phyloP scores from a whole-genome alignment of 495 filamentous ascomycete genomes.

The Penicillium coffeae region DNA sequence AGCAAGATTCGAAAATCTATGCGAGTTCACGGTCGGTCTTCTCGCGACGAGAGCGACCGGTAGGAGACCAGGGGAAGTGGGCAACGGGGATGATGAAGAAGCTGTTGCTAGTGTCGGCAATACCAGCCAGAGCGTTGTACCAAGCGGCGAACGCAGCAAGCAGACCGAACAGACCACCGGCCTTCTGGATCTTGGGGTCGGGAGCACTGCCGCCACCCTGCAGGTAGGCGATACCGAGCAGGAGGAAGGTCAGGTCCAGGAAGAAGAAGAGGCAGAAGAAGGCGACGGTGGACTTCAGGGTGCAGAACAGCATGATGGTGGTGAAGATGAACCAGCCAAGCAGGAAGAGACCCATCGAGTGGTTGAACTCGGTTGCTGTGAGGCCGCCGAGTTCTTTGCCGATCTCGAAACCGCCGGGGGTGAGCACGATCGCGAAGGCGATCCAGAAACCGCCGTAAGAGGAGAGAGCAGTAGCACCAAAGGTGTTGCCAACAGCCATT shows the following conservation, averaged over 20 bases:
- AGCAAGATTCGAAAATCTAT: conserved; percentile 14
- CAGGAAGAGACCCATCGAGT: conserved; percentile 81
- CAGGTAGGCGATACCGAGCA: conserved; percentile 76
- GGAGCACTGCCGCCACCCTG: conserved; percentile 36
- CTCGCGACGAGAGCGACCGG: conserved; percentile 61
- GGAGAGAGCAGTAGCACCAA: conserved; percentile 93
- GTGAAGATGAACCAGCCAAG: conserved; percentile 99
- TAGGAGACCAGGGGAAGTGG: conserved; percentile 97
- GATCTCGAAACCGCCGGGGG: conserved; percentile 71
- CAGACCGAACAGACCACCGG: conserved; percentile 85
- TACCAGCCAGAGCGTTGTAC: conserved; percentile 97
- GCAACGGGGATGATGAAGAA: conserved; percentile 95
- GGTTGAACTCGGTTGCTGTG: conserved; percentile 42
- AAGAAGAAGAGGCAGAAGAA: conserved; percentile 96
- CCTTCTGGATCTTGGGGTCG: conserved; percentile 58
- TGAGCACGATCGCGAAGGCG: conserved; percentile 82
- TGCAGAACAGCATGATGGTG: conserved; percentile 79
- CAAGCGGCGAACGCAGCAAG: conserved; percentile 87
- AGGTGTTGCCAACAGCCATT: conserved; percentile 97
- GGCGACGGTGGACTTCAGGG: conserved; percentile 86
- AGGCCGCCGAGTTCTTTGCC: conserved; percentile 17
- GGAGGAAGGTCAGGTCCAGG: conserved; percentile 87
- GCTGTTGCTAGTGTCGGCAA: conserved; percentile 79
- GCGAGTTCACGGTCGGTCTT: conserved; percentile 42
- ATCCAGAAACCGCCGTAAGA: conserved; percentile 99